Evolutionary conservation across 805 yeast genomes (phyloP).

Genomic region (Pichia exigua): DNA sequence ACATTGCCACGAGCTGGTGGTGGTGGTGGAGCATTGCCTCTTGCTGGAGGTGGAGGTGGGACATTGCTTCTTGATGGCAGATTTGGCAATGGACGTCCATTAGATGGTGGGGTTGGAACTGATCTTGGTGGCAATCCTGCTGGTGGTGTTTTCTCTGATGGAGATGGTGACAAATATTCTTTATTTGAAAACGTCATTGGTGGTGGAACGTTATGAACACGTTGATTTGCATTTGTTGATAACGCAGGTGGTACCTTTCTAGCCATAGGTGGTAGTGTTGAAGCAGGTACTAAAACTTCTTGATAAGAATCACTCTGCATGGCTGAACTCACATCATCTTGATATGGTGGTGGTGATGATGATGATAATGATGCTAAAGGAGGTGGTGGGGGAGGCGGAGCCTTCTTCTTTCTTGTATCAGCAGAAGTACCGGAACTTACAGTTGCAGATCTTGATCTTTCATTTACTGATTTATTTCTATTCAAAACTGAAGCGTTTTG

Average conservation of each 20-base stretch:
- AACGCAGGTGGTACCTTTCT: slow-evolving; percentile 6
- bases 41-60: slow-evolving; percentile 24
- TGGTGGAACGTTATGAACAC: slow-evolving; percentile 16
- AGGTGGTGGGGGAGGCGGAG: slow-evolving; percentile 35
- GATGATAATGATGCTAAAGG: slow-evolving; percentile 7
- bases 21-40: slow-evolving; percentile 19
- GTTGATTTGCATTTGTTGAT: background rate
- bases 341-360: slow-evolving; percentile 10
- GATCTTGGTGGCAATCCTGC: slow-evolving; percentile 19
- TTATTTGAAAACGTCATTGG: slow-evolving; percentile 8
- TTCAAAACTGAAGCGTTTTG: slow-evolving; percentile 22
- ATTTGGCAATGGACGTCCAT: slow-evolving; percentile 8
- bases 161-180: background rate
- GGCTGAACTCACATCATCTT: slow-evolving; percentile 4
- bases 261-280: background rate
- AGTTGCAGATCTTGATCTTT: slow-evolving; percentile 10
- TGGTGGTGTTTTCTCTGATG: background rate
- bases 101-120: slow-evolving; percentile 22
- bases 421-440: slow-evolving; percentile 7
- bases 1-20: slow-evolving; percentile 18
- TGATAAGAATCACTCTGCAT: slow-evolving; percentile 13
- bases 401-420: slow-evolving; percentile 22
- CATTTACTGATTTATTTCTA: background rate
- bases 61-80: slow-evolving; percentile 15
- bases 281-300: slow-evolving; percentile 11